Base-by-base conservation (phyloP, 2,329 filamentous ascomycete genomes). In the Fusarium duplospermum region DNA sequence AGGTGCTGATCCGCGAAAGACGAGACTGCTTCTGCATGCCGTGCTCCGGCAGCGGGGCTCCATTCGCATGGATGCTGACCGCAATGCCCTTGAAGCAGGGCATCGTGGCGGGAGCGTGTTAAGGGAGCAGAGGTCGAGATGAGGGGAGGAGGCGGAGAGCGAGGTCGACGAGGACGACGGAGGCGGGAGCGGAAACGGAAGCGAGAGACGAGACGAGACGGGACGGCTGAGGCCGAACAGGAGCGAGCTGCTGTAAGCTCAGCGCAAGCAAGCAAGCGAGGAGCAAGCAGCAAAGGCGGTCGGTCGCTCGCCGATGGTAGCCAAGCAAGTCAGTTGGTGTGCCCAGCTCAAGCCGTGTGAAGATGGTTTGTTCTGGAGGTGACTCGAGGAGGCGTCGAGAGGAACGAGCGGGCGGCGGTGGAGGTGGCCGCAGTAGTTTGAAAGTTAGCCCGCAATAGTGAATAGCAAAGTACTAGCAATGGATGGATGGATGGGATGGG, bases 21-120 rank as follows among this genome's bases (percentile, higher is more conserved):
- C 94, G 93, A 67, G 94, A 95, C 84, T 98, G 94, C 82, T 95
- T 96, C 86, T 98, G 96, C 78, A 98, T 93, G 79, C 95, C 96
- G 86, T 97, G 93, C 85, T 99, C 96, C 72, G 95, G 89, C 76
- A 99, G 91, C 76, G 96, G 95, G 77, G 94, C 87, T 72, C 89
- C 89, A 81, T 92, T 92, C 67, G 91, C 90, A 86, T 99, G 96
- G 83, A 98, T 97, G 89, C 94, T 97, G 82, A 98, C 96, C 80
- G 96, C 96, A 86, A 99, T 95, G 85, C 96, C 96, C 88, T 98
- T 97, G 88, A 98, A 99, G 91, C 95, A 98, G 87, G 96, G 96
- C 96, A 91, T 91, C 81, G 81, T 89, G 81, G 80, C 75, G 75
- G 68, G 66, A 71, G 47, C 52, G 64, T 52, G 62, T 62, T 62